Percentiles rank a stretch among this genome's conserved stretches.
Evolutionary conservation across 208 protist genomes (phyloP).

Genomic region (Crithidia mellificae): DNA sequence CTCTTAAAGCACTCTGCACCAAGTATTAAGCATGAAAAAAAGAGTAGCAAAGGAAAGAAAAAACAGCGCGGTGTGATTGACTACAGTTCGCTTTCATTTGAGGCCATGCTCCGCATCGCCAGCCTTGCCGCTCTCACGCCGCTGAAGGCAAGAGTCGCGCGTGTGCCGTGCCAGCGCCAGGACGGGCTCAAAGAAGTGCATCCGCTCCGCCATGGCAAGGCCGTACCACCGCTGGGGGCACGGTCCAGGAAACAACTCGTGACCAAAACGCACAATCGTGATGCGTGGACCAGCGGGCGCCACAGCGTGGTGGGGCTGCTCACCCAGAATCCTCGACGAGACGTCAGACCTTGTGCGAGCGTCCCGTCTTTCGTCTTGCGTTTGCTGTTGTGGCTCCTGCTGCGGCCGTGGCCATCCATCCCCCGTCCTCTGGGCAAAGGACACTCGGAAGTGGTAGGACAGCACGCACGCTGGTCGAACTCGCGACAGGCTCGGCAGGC

Average conservation of each 20-base stretch:
- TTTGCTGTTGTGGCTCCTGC: background rate
- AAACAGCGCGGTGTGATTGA: too few species aligned
- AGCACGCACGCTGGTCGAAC: slow-evolving; percentile 19
- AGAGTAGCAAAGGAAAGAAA: too few species aligned
- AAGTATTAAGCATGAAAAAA: too few species aligned
- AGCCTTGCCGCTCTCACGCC: background rate
- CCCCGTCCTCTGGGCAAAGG: slow-evolving; percentile 8
- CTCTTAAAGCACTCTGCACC: too few species aligned
- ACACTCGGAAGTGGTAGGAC: slow-evolving; percentile 29
- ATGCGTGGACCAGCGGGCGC: slow-evolving; percentile 4
- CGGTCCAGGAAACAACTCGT: slow-evolving; percentile 49
- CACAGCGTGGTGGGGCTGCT: too few species aligned
- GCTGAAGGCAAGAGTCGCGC: background rate
- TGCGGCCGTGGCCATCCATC: background rate
- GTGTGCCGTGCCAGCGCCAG: slow-evolving; percentile 36
- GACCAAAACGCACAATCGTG: slow-evolving; percentile 33
- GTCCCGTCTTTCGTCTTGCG: too few species aligned
- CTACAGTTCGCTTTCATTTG: background rate
- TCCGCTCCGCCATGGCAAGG: slow-evolving; percentile 47
- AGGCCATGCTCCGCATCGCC: background rate
- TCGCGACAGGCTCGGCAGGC: slow-evolving; percentile 21
- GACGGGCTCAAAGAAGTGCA: slow-evolving; percentile 54
- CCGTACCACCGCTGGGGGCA: slow-evolving; percentile 65
- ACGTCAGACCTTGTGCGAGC: too few species aligned
- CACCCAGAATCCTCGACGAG: too few species aligned